Conservation (phyloP, 176 grass and related monocot species). For the Bonia amplexicaulis region DNA sequence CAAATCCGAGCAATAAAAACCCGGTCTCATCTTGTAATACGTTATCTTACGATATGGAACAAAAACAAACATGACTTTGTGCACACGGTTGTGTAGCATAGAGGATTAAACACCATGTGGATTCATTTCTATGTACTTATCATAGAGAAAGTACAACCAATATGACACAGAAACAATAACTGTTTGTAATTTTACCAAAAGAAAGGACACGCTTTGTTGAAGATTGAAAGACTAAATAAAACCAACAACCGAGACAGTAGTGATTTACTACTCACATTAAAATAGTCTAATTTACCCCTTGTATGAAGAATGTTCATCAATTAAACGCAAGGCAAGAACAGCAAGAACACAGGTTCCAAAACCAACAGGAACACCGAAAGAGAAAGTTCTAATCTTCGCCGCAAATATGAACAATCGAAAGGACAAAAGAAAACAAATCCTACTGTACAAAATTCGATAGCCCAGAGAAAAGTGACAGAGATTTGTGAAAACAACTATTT, state of each 20-base stretch:
- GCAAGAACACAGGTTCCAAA: background rate
- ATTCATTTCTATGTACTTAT: background rate
- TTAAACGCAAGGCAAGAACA: background rate
- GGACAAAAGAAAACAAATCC: background rate
- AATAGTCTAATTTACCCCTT: background rate
- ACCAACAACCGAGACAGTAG: background rate
- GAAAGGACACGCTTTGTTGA: background rate
- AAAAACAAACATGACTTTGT: background rate
- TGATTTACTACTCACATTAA: background rate
- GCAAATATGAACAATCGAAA: background rate
- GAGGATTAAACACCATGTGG: slow-evolving; percentile 1
- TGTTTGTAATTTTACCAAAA: background rate
- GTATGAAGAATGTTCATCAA: background rate
- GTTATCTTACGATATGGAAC: background rate
- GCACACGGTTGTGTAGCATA: background rate
- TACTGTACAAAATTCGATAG: background rate
- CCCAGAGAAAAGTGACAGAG: background rate
- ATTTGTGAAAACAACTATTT: background rate
- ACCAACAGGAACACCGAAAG: background rate
- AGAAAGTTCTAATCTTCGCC: background rate
- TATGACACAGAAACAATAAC: background rate
- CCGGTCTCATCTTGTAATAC: background rate
- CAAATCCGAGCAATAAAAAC: slow-evolving; percentile 3
- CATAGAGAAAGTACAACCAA: background rate
- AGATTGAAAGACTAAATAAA: background rate